phyloP scores from a whole-genome alignment of 2,329 filamentous ascomycete genomes.

The Xylariaceae sp. region DNA sequence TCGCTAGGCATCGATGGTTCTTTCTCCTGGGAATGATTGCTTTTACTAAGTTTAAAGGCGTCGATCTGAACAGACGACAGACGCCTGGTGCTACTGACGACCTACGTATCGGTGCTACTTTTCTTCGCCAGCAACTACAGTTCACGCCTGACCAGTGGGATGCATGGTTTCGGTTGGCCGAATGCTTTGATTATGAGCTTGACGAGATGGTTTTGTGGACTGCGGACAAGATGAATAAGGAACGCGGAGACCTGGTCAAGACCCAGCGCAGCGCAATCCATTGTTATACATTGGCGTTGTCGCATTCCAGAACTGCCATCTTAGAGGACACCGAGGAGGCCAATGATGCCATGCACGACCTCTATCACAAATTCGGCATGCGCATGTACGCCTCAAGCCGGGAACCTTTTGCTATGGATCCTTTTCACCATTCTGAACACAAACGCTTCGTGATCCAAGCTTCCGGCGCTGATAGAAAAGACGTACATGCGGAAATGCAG shows the following conservation, averaged over 20 bases:
- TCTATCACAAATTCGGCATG: constrained; percentile 58
- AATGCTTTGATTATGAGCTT: constrained; percentile 81
- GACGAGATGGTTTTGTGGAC: constrained; percentile 86
- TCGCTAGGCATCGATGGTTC: constrained; percentile 85
- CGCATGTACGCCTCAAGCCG: constrained; percentile 57
- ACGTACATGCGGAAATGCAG: constrained; percentile 52
- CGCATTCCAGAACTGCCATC: constrained; percentile 46
- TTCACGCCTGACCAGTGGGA: constrained; percentile 81
- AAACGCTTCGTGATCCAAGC: constrained; percentile 53
- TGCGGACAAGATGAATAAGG: constrained; percentile 85
- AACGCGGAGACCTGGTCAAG: constrained; percentile 65
- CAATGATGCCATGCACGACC: constrained; percentile 48
- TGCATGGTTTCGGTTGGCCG: constrained; percentile 81
- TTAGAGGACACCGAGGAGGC: constrained; percentile 41
- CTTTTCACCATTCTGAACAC: constrained; percentile 52
- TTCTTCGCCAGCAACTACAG: constrained; percentile 75
- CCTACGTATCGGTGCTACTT: constrained; percentile 72
- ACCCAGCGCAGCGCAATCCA: constrained; percentile 78
- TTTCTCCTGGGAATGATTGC: constrained; percentile 85
- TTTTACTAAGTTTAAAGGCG: constrained; percentile 72
- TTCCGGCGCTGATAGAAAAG: constrained; percentile 44
- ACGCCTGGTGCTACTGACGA: constrained; percentile 77
- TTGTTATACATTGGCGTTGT: constrained; percentile 62
- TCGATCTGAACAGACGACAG: constrained; percentile 67
- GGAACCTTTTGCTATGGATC: constrained; percentile 59